Evolutionary conservation across 139 green algal genomes (phyloP).

Genomic region (Dunaliella primolecta): DNA sequence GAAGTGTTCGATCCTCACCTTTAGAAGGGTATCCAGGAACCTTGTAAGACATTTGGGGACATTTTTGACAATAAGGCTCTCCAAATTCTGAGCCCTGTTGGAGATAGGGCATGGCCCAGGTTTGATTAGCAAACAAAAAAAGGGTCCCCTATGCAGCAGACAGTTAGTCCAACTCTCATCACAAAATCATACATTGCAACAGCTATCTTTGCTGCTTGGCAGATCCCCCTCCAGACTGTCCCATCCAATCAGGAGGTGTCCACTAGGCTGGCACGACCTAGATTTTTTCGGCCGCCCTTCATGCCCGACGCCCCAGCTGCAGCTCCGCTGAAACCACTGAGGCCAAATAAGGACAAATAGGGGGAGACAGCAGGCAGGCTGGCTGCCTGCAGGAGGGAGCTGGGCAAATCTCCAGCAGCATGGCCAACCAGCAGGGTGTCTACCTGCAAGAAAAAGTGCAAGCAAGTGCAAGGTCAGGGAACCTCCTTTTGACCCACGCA

Average conservation of each 20-base stretch:
- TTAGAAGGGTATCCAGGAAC: too few relatives aligned
- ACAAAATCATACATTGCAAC: too few relatives aligned
- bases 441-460: neutral
- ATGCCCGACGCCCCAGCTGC: slow-evolving; percentile 1
- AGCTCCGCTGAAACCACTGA: slow-evolving; percentile 26
- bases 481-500: neutral
- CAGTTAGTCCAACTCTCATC: too few relatives aligned
- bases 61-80: too few relatives aligned
- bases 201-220: too few relatives aligned
- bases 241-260: neutral
- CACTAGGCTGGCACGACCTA: neutral
- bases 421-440: slow-evolving; percentile 20
- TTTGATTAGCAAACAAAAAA: neutral
- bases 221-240: too few relatives aligned
- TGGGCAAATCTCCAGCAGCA: slow-evolving; percentile 66
- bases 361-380: slow-evolving; percentile 17
- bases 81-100: neutral
- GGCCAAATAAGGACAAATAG: slow-evolving; percentile 45
- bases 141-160: too few relatives aligned
- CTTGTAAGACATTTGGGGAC: too few relatives aligned
- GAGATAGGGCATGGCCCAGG: neutral
- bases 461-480: neutral
- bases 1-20: too few relatives aligned
- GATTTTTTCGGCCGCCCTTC: slow-evolving; percentile 2
- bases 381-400: slow-evolving; percentile 48